These are phyloP conservation scores for Fusarium camptoceras DNA, from an alignment of 2,329 filamentous ascomycete species.

Conservation along the genomic window DNA sequence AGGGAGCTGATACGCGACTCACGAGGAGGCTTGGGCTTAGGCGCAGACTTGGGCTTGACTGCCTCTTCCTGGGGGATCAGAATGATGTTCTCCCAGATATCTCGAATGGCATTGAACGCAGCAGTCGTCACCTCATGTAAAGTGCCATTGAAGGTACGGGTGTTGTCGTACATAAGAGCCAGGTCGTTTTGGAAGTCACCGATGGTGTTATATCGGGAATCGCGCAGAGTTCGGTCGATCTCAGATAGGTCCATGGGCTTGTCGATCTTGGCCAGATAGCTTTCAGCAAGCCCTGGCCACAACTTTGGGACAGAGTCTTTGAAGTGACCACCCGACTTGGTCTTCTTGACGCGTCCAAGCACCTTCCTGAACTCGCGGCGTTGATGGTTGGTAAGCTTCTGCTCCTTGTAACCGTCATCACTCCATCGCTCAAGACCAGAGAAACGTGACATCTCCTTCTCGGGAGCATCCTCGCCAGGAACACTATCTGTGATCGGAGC, in stretches of 20 bases:
- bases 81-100: conserved; percentile 61
- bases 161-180: conserved; percentile 82
- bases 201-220: conserved; percentile 74
- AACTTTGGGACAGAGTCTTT: conserved; percentile 80
- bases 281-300: conserved; percentile 80
- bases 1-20: conserved; percentile 49
- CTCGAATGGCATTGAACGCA: conserved; percentile 67
- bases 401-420: conserved; percentile 57
- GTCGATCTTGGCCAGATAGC: conserved; percentile 75
- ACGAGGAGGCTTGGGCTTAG: conserved; percentile 54
- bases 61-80: conserved; percentile 65
- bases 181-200: conserved; percentile 81
- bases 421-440: conserved; percentile 54
- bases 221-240: conserved; percentile 84
- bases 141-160: conserved; percentile 83
- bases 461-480: conserved; percentile 41
- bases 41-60: conserved; percentile 64
- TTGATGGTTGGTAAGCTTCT: conserved; percentile 68
- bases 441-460: conserved; percentile 42
- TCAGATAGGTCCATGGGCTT: conserved; percentile 86
- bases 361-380: conserved; percentile 72
- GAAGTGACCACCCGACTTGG: conserved; percentile 82
- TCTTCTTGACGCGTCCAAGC: conserved; percentile 84
- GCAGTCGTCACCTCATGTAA: conserved; percentile 76
- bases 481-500: conserved; percentile 30